Conservation (phyloP, 345 rosid genomes). For the Salix dunnii region DNA sequence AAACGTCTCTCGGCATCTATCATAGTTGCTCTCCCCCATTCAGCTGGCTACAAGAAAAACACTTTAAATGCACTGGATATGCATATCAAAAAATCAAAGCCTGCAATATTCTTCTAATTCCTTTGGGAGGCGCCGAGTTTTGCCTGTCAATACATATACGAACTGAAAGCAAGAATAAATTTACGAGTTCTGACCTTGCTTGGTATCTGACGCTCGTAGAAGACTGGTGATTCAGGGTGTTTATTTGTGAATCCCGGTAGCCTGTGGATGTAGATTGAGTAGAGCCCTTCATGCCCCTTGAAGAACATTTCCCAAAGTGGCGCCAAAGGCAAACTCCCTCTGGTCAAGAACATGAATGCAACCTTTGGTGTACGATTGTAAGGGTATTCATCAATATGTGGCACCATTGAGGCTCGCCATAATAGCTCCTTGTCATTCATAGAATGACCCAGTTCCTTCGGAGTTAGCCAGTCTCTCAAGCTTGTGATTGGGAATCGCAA, state of each 20-base stretch:
- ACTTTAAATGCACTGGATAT: not conserved
- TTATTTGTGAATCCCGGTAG: slow-evolving; percentile 5
- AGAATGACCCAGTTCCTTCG: slow-evolving; percentile 21
- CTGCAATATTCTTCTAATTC: not conserved
- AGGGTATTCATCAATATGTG: slow-evolving; percentile 10
- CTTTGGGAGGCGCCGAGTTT: not conserved
- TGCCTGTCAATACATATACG: too few species aligned
- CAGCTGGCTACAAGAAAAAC: slow-evolving; percentile 17
- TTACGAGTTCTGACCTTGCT: slow-evolving; percentile 26
- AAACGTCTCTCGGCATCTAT: slow-evolving; percentile 35
- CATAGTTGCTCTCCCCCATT: slow-evolving; percentile 36
- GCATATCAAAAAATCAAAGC: not conserved
- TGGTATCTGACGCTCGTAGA: slow-evolving; percentile 29
- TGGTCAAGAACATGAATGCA: slow-evolving; percentile 32
- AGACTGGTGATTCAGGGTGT: slow-evolving; percentile 7
- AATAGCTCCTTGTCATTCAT: slow-evolving; percentile 40
- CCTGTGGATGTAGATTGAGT: slow-evolving; percentile 22
- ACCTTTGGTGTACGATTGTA: slow-evolving; percentile 20
- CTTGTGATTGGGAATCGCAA: not conserved
- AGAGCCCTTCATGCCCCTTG: slow-evolving; percentile 19
- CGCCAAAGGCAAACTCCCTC: slow-evolving; percentile 22
- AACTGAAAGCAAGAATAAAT: too few species aligned
- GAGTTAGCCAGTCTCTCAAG: slow-evolving; percentile 1
- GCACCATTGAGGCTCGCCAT: slow-evolving; percentile 26
- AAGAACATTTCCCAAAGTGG: slow-evolving; percentile 38